These are phyloP conservation scores for Oryza rufipogon DNA, from an alignment of 176 grass and related monocot genomes.

Conservation along the genomic window DNA sequence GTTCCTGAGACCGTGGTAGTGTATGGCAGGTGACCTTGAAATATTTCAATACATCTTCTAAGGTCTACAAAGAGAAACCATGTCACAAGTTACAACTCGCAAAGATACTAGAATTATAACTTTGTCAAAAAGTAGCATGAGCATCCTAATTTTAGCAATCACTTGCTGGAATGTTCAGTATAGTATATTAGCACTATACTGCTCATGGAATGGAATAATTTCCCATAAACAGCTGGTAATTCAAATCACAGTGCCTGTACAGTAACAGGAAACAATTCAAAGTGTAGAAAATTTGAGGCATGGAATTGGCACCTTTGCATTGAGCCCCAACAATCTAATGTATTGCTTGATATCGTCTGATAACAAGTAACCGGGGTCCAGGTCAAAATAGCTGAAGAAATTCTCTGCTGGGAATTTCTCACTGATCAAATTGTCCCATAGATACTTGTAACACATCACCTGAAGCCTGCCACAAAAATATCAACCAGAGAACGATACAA, in stretches of 20 bases:
- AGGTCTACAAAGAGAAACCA: conserved; percentile 57
- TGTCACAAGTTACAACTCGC: not conserved
- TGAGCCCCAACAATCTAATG: conserved; percentile 67
- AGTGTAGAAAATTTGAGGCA: conserved; percentile 16
- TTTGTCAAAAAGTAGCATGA: not conserved
- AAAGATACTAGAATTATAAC: conserved; percentile 19
- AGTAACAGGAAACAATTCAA: not conserved
- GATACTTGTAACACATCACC: conserved; percentile 95
- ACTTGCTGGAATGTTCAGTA: conserved; percentile 10
- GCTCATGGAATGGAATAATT: conserved; percentile 10
- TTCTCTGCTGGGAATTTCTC: conserved; percentile 55
- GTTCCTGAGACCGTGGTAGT: conserved; percentile 56
- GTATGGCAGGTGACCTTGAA: conserved; percentile 66
- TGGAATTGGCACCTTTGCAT: conserved; percentile 59
- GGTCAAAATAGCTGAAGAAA: conserved; percentile 83
- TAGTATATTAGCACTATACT: not conserved
- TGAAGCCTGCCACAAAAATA: conserved; percentile 70
- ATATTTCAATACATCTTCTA: conserved; percentile 73
- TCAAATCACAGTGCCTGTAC: conserved; percentile 8
- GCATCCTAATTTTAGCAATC: conserved; percentile 9
- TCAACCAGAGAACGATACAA: conserved; percentile 26
- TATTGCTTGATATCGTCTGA: conserved; percentile 65
- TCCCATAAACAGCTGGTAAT: not conserved
- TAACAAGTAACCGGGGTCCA: conserved; percentile 62
- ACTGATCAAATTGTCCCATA: conserved; percentile 73